Conservation (phyloP, 306 rosid species). For the Oemleria cerasiformis region DNA sequence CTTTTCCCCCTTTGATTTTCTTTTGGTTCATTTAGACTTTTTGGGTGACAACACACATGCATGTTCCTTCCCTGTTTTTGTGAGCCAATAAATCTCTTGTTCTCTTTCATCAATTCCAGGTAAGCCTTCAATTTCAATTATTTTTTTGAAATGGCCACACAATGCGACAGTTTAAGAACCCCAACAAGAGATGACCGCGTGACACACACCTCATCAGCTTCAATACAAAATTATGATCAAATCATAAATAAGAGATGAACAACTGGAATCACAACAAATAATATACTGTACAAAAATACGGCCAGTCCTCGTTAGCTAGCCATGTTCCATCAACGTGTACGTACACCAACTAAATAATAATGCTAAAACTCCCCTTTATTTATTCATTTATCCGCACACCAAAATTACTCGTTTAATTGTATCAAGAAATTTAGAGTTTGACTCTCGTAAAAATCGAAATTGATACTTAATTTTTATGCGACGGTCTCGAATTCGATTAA, state of each 20-base stretch:
- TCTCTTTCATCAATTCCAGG: neutral
- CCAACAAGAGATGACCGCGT: neutral
- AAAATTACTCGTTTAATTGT: too few relatives aligned
- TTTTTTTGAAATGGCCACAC: neutral
- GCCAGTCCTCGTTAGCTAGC: slow-evolving; percentile 1
- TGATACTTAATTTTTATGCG: too few relatives aligned
- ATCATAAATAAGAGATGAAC: neutral
- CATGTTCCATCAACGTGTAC: slow-evolving; percentile 4
- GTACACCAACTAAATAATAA: neutral
- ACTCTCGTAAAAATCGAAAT: too few relatives aligned
- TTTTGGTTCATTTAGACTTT: neutral
- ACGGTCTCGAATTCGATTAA: too few relatives aligned
- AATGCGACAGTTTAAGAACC: neutral
- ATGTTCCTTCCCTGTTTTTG: neutral
- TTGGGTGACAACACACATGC: neutral
- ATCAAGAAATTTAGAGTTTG: too few relatives aligned
- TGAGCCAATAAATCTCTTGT: neutral
- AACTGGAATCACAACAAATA: neutral
- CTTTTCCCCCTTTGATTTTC: neutral
- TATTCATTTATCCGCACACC: neutral
- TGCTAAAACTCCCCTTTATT: neutral
- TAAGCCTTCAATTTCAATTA: neutral
- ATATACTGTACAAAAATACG: neutral
- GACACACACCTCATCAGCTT: neutral
- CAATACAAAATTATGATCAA: neutral